Conservation (phyloP, 768 basidiomycete genomes). For the Fistulinella prunicolor region DNA sequence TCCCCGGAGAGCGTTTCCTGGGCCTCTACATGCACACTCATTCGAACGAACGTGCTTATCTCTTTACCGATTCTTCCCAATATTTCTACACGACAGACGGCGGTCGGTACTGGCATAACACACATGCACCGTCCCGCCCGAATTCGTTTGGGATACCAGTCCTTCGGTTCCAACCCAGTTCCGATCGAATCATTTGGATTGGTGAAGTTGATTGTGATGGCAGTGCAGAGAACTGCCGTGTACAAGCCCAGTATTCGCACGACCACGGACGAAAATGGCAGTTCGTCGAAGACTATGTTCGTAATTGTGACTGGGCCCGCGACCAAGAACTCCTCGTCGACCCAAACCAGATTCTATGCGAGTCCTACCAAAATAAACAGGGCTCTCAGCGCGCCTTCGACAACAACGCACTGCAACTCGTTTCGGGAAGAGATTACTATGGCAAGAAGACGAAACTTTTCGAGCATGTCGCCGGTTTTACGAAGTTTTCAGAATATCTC, state of each 20-base stretch:
- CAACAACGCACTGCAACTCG: conserved; percentile 70
- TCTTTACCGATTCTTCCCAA: conserved; percentile 65
- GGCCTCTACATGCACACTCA: conserved; percentile 86
- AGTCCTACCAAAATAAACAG: conserved; percentile 77
- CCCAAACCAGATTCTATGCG: conserved; percentile 87
- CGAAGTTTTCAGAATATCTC: conserved; percentile 95
- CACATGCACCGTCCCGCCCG: conserved; percentile 62
- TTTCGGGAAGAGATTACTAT: conserved; percentile 76
- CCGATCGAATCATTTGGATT: conserved; percentile 88
- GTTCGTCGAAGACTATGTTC: conserved; percentile 79
- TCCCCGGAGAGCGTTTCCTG: conserved; percentile 62
- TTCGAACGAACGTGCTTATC: conserved; percentile 78
- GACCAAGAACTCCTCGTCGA: conserved; percentile 80
- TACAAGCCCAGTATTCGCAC: conserved; percentile 68
- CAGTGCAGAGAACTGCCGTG: conserved; percentile 56
- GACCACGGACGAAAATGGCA: conserved; percentile 80
- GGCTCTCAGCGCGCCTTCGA: conserved; percentile 67
- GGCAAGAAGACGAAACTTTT: conserved; percentile 72
- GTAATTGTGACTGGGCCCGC: conserved; percentile 88
- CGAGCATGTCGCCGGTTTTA: conserved; percentile 87
- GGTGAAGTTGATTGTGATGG: conserved; percentile 68
- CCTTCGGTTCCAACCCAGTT: conserved; percentile 82
- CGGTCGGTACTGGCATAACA: conserved; percentile 65
- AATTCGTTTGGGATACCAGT: conserved; percentile 76
- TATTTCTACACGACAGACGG: conserved; percentile 84